These are phyloP conservation scores for Cylindrotheca fusiformis DNA, from an alignment of 108 stramenopile genomes.

Conservation along the genomic window DNA sequence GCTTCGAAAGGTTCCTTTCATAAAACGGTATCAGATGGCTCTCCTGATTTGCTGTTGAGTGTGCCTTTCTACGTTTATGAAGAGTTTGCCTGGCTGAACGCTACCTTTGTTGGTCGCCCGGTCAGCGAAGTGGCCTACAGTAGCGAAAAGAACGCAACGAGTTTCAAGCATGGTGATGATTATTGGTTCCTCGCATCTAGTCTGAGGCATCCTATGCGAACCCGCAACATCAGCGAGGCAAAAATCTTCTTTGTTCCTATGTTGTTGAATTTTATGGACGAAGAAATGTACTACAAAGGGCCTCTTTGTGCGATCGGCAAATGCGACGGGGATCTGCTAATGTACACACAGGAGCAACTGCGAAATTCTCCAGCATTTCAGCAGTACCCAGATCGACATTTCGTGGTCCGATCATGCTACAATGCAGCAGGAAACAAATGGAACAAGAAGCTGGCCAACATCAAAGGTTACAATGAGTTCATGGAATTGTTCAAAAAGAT, in stretches of 20 bases:
- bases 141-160: not conserved
- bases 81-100: slow-evolving; percentile 10
- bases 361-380: slow-evolving; percentile 9
- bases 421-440: not conserved
- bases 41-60: slow-evolving; percentile 1
- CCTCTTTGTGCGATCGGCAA: not conserved
- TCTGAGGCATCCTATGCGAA: slow-evolving; percentile 30
- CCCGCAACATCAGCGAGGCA: slow-evolving; percentile 19
- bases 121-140: not conserved
- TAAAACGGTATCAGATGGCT: too few species aligned
- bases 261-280: slow-evolving; percentile 11
- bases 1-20: too few species aligned
- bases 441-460: not conserved
- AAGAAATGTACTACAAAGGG: not conserved
- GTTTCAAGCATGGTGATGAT: slow-evolving; percentile 27
- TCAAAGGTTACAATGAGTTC: not conserved
- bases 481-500: not conserved
- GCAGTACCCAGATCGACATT: slow-evolving; percentile 17
- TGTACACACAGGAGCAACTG: slow-evolving; percentile 2
- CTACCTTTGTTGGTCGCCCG: not conserved
- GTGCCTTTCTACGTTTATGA: slow-evolving; percentile 29
- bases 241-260: slow-evolving; percentile 30
- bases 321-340: not conserved
- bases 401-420: slow-evolving; percentile 16
- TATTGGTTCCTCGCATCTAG: slow-evolving; percentile 19